A percentile compares a stretch with the other conserved stretches of the same genome.
These are phyloP conservation scores for Solanum lycopersicoides DNA, from an alignment of 257 asterid species.

Conservation along the genomic window DNA sequence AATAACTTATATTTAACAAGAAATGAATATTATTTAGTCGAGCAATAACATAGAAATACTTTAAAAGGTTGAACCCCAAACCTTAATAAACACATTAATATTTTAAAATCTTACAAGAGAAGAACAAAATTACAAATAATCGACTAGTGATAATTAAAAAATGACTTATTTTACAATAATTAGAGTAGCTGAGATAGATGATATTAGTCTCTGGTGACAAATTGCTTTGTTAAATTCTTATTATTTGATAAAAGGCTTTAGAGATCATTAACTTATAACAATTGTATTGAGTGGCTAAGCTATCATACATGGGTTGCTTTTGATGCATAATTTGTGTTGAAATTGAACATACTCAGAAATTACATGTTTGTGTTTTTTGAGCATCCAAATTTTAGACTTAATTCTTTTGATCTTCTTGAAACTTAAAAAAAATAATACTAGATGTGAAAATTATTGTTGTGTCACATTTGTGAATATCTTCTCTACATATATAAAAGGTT, in stretches of 20 bases:
- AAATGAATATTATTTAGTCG: background rate
- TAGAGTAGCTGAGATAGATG: background rate
- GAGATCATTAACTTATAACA: too few relatives aligned
- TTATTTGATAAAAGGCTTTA: too few relatives aligned
- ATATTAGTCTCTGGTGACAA: background rate
- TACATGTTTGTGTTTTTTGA: background rate
- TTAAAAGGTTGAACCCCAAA: background rate
- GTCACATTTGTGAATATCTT: too few relatives aligned
- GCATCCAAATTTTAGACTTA: background rate
- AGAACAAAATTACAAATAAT: background rate
- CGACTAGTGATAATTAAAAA: background rate
- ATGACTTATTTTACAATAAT: too few relatives aligned
- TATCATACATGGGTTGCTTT: too few relatives aligned
- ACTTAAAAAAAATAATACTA: too few relatives aligned
- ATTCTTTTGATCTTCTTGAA: background rate
- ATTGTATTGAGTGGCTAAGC: background rate
- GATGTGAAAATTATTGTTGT: too few relatives aligned
- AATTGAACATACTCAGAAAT: too few relatives aligned
- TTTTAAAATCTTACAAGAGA: too few relatives aligned
- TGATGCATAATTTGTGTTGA: background rate
- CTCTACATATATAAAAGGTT: background rate
- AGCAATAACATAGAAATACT: background rate
- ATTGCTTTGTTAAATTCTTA: too few relatives aligned
- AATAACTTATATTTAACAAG: background rate
- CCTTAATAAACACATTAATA: background rate